Conservation (phyloP, 78 protist species). For the Thecamonas trahens region DNA sequence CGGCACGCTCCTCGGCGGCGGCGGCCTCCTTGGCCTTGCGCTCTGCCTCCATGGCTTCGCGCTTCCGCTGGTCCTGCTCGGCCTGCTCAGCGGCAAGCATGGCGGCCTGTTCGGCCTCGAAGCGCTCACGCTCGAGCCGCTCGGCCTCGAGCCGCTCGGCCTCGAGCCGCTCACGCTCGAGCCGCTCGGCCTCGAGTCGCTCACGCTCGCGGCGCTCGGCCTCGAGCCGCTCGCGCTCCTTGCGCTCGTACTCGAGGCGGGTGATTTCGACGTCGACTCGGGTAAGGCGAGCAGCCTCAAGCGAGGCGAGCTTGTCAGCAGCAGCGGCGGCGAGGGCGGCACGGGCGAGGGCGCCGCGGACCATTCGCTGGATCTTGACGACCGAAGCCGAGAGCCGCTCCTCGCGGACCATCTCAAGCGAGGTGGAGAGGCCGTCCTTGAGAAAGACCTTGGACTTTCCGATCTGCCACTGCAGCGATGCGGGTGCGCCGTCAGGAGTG, state of each 20-base stretch:
- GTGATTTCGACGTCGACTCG: no score
- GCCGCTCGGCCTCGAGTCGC: no score
- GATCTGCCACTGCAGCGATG: not conserved
- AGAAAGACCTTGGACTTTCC: slow-evolving; percentile 25
- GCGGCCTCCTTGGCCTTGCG: no score
- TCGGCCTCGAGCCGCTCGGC: not conserved
- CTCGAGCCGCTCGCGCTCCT: not conserved
- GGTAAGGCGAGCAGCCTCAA: no score
- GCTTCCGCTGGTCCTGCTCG: not conserved
- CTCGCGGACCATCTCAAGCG: not conserved
- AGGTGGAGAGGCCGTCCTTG: not conserved
- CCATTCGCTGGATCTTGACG: not conserved
- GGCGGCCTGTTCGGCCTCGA: no score
- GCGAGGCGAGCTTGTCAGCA: no score
- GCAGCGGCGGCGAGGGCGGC: not conserved
- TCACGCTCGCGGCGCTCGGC: not conserved
- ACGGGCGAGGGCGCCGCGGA: not conserved
- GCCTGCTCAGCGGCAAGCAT: not conserved
- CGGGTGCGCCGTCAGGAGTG: no score
- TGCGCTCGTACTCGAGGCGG: no score
- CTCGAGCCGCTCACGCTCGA: no score
- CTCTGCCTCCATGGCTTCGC: not conserved
- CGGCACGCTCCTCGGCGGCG: no score
- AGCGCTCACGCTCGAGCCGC: no score
- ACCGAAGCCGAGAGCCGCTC: not conserved